Percentiles rank a stretch among this genome's conserved stretches.
Conservation (phyloP, 1,284 basidiomycete genomes). For the Wallemia ichthyophaga region DNA sequence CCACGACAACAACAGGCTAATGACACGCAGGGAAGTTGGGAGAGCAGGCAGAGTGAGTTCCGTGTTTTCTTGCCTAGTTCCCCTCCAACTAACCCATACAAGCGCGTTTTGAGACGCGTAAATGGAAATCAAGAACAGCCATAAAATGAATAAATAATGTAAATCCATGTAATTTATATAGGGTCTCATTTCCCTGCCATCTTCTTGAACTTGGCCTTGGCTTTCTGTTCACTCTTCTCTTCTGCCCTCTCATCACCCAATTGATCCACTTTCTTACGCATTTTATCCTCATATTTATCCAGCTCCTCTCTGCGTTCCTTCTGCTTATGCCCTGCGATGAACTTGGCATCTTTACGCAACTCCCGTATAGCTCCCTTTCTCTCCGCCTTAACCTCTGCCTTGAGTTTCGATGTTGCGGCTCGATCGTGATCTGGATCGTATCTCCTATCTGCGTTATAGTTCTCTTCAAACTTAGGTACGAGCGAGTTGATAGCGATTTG, state of each 20-base stretch:
- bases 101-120: neutral
- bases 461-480: slow-evolving; percentile 72
- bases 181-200: slow-evolving; percentile 36
- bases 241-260: slow-evolving; percentile 77
- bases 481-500: slow-evolving; percentile 82
- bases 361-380: slow-evolving; percentile 89
- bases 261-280: slow-evolving; percentile 52
- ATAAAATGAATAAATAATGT: neutral
- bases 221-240: slow-evolving; percentile 67
- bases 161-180: too few relatives aligned
- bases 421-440: slow-evolving; percentile 82
- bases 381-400: slow-evolving; percentile 76
- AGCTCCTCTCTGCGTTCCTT: slow-evolving; percentile 63
- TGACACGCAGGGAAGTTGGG: neutral
- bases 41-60: neutral
- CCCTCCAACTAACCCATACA: too few relatives aligned
- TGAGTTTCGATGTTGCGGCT: slow-evolving; percentile 58
- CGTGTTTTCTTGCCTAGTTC: neutral
- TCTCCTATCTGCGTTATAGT: slow-evolving; percentile 47
- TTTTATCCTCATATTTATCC: slow-evolving; percentile 35
- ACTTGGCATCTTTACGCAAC: slow-evolving; percentile 74
- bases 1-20: neutral
- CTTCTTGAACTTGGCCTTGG: slow-evolving; percentile 43
- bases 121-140: too few relatives aligned
- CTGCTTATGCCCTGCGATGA: slow-evolving; percentile 64